Evolutionary conservation across 1,284 basidiomycete genomes (phyloP).

Genomic region (Retiboletus flavoniger): DNA sequence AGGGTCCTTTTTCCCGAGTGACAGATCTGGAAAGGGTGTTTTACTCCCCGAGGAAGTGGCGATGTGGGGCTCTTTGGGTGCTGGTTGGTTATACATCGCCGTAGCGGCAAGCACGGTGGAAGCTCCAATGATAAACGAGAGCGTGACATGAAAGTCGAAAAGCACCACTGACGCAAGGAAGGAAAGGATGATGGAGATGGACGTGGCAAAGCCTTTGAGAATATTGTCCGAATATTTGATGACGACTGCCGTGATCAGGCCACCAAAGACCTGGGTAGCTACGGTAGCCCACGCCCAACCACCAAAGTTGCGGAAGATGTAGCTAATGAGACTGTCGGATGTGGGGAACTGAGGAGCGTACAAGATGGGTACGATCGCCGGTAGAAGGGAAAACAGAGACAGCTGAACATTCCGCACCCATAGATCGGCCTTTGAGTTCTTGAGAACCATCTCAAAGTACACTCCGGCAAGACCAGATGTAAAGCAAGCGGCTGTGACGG

Average conservation of each 20-base stretch:
- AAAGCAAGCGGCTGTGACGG: slow-evolving; percentile 73
- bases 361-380: slow-evolving; percentile 70
- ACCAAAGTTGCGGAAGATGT: slow-evolving; percentile 78
- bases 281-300: slow-evolving; percentile 95
- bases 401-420: slow-evolving; percentile 82
- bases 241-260: slow-evolving; percentile 85
- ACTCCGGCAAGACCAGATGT: slow-evolving; percentile 81
- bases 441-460: slow-evolving; percentile 83
- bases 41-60: slow-evolving; percentile 38
- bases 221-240: slow-evolving; percentile 92
- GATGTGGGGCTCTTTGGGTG: slow-evolving; percentile 45
- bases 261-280: slow-evolving; percentile 85
- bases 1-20: slow-evolving; percentile 51
- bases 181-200: slow-evolving; percentile 88
- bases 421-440: slow-evolving; percentile 65
- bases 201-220: slow-evolving; percentile 94
- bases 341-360: slow-evolving; percentile 43
- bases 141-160: slow-evolving; percentile 87
- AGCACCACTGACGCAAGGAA: slow-evolving; percentile 90
- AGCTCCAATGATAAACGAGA: slow-evolving; percentile 83
- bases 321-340: slow-evolving; percentile 43
- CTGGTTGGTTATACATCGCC: slow-evolving; percentile 80
- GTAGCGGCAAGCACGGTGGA: slow-evolving; percentile 84
- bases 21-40: slow-evolving; percentile 49
- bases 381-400: slow-evolving; percentile 73